Base-by-base conservation (phyloP, 2,329 filamentous ascomycete genomes). In the Fusarium robinianum region DNA sequence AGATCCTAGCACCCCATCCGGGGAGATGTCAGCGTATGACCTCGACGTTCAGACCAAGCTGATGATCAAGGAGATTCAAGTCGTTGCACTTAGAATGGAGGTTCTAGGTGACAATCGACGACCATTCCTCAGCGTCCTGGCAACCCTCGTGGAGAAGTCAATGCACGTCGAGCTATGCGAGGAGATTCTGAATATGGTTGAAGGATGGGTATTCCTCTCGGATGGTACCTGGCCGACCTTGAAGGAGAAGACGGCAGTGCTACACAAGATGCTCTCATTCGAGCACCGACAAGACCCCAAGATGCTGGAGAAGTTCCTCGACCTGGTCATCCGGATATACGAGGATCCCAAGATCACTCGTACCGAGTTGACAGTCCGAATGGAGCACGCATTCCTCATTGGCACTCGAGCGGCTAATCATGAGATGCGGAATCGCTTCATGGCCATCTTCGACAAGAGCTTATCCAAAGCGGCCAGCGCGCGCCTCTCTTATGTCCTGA, bases 191-290 rank as follows among this genome's bases (percentile, higher is more conserved):
- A 83, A 86, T 36, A 92, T 99, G 81, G 92, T 96, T 4, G 92
- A 97, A 65, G 81, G 79, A 21, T 99, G 95, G 95, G 88, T 99
- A 5, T 99, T 99, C 74, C 83, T 90, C 55, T 94, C 90, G 0
- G 91, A 90, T 46, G 94, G 96, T 53, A 94, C 90, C 2, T 96
- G 94, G 79, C 94, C 94, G 1, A 99, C 94, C 0, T 78, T 99
- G 2, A 99, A 99, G 68, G 95, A 99, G 70, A 99, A 99, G 74
- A 97, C 92, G 1, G 95, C 95, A 1, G 94, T 99, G 1, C 73
- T 99, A n/a, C 91, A 95, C 61, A 99, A 99, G 72, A 99, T 99
- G 94, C 74, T 97, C 11, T 85, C 91, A 0, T 99, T 99, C 58
- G 94, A 99, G 69, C 83, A 88, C 44, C 81, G 94, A 25, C 72